phyloP scores from a whole-genome alignment of 345 rosid genomes.

The Salix exigua region DNA sequence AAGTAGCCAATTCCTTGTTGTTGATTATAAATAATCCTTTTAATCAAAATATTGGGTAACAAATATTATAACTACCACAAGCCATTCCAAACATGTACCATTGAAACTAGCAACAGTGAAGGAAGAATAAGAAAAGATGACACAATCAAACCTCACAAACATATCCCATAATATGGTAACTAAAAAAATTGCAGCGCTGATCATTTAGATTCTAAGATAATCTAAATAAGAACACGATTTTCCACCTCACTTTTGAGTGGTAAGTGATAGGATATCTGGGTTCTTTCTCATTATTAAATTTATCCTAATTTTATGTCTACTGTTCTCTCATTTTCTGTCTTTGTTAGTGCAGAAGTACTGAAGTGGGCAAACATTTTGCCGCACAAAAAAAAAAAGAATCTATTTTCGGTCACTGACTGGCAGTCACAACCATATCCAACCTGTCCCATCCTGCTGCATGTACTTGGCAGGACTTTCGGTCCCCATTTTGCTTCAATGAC shows the following conservation, averaged over 20 bases:
- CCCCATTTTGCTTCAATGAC: background rate
- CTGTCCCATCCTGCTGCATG: background rate
- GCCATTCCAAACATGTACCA: background rate
- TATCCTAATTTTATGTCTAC: background rate
- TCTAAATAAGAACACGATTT: background rate
- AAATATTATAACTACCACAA: background rate
- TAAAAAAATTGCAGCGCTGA: background rate
- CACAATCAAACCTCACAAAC: background rate
- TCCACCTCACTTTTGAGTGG: background rate
- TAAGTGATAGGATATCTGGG: background rate
- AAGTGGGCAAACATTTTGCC: background rate
- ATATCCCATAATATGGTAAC: background rate
- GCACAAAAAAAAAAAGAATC: background rate
- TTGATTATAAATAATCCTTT: background rate
- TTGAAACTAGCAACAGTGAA: background rate
- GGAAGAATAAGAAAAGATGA: background rate
- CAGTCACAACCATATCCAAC: background rate
- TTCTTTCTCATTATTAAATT: too few relatives aligned
- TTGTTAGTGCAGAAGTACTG: background rate
- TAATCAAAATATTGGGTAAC: background rate
- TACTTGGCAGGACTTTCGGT: background rate
- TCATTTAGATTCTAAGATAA: background rate
- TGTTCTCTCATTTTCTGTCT: background rate
- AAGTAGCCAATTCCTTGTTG: background rate
- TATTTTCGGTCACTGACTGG: background rate